Base-by-base conservation (phyloP, 352 stramenopile genomes). In the Nothophytophthora sp. region DNA sequence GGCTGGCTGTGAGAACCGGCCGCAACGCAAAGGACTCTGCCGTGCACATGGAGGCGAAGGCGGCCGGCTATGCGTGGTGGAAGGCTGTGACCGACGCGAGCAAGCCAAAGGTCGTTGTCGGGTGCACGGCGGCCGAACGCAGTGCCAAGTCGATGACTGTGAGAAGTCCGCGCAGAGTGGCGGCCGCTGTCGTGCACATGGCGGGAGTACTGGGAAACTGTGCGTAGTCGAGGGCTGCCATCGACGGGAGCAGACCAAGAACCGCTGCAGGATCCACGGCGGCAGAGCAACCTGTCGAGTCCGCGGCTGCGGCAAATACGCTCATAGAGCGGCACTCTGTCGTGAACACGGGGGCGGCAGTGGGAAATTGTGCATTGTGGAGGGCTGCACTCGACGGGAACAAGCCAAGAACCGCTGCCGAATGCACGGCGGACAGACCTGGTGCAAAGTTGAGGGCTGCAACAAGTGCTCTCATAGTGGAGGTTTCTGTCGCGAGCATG, bases 401-500 rank as follows among this genome's bases (percentile, higher is more conserved):
- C 73, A 85, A 50, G 75, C 65, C 19, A 86, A 77, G 32, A 76
- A 68, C 6, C 56, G 80, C 23, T 90, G 80, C 56, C 76, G 70
- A 39, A 45, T 67, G 10, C 77, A 88, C 46, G 77, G 77, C 15
- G 73, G 75, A 13, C 75, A 76, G 18, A 74, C 61, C n/a, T 67
- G 69, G 41, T 90, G 77, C 63, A 77, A 79, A 19, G 57, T 80
- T 9, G 67, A 76, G 0, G 74, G 75, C 2, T 90, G 80, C 40
- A 66, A 73, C 35, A 90, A 90, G 52, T 85, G 69, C 39, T 64
- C 81, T 30, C 67, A 78, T 42, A 67, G 67, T 27, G 65, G 86
- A 55, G 76, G 76, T 24, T 70, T 80, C 16, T 90, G 80, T 55
- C 87, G 86, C 44, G 55, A 63, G 18, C 80, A 90, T 42, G 77